Evolutionary conservation across 2,329 filamentous ascomycete species (phyloP).

Genomic region (Albophoma yamanashiensis): DNA sequence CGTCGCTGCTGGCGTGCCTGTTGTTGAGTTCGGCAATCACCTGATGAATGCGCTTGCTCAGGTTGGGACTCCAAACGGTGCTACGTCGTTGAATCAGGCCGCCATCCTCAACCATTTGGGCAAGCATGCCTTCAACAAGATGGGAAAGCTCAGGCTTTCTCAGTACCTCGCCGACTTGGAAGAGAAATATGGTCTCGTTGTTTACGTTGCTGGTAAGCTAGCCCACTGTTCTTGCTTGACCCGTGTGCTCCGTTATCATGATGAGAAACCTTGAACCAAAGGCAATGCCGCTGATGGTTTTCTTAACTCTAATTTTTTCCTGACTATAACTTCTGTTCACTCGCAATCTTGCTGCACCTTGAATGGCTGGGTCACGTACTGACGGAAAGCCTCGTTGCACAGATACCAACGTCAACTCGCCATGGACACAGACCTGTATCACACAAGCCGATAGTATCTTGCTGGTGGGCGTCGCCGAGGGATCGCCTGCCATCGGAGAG

Average conservation of each 20-base stretch:
- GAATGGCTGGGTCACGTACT: slow-evolving; percentile 10
- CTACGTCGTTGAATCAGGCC: slow-evolving; percentile 85
- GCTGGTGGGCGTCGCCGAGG: slow-evolving; percentile 82
- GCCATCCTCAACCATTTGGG: slow-evolving; percentile 92
- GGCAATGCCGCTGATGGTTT: slow-evolving; percentile 44
- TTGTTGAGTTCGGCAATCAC: slow-evolving; percentile 87
- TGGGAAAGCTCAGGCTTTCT: slow-evolving; percentile 91
- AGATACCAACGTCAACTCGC: slow-evolving; percentile 94
- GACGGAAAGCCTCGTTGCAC: slow-evolving; percentile 8
- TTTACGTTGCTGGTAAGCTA: slow-evolving; percentile 73
- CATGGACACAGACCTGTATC: slow-evolving; percentile 98
- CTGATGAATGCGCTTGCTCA: slow-evolving; percentile 81
- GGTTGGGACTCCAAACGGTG: slow-evolving; percentile 80
- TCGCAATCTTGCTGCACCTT: slow-evolving; percentile 3
- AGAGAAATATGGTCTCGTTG: slow-evolving; percentile 89
- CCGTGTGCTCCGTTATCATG: slow-evolving; percentile 20
- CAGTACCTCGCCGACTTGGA: slow-evolving; percentile 95
- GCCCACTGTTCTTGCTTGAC: not conserved
- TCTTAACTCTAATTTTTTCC: slow-evolving; percentile 61
- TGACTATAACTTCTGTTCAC: slow-evolving; percentile 27
- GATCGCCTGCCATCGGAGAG: slow-evolving; percentile 82
- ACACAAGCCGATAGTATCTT: slow-evolving; percentile 94
- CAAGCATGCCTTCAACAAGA: slow-evolving; percentile 90
- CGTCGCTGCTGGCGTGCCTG: slow-evolving; percentile 82
- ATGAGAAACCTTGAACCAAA: slow-evolving; percentile 42